Percentiles rank a stretch among this genome's conserved stretches.
These are phyloP conservation scores for Gracilaria domingensis DNA, from an alignment of 23 red algal genomes.

Conservation along the genomic window DNA sequence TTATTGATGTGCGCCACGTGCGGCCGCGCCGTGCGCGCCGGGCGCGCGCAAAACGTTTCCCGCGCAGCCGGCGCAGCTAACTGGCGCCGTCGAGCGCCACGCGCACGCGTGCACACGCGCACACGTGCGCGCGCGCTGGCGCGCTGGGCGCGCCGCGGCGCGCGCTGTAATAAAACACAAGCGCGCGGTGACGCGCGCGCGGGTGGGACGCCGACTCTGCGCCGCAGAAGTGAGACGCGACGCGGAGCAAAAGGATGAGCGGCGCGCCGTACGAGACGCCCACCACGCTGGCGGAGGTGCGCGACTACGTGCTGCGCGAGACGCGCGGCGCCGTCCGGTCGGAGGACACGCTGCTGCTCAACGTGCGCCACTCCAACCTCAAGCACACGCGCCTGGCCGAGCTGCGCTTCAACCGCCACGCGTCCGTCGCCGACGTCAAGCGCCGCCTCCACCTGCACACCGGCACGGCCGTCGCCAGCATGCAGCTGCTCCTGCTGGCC, in stretches of 20 bases:
- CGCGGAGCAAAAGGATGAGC: no score
- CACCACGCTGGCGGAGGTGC: constrained; percentile 44
- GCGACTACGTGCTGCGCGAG: constrained; percentile 49
- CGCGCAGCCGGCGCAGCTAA: no score
- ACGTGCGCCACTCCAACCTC: constrained; percentile 80
- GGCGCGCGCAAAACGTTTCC: no score
- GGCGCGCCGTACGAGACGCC: constrained; percentile 39
- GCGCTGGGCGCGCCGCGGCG: no score
- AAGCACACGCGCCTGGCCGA: constrained; percentile 59
- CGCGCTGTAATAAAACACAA: no score
- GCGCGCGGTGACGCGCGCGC: no score
- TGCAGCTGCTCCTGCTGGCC: constrained; percentile 48
- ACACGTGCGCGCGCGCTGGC: no score
- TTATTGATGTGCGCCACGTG: not conserved
- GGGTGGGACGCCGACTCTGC: no score
- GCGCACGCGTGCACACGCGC: no score
- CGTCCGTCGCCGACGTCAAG: constrained; percentile 37
- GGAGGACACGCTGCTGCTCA: constrained; percentile 55
- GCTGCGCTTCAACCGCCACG: constrained; percentile 49
- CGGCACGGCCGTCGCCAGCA: constrained; percentile 51
- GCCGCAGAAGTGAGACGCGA: no score
- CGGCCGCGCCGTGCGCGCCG: not conserved
- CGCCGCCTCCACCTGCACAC: constrained; percentile 73
- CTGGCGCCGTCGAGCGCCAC: no score
- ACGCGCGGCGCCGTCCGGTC: not conserved